Base-by-base conservation (phyloP, 179 eudicot species). In the Beta lomatogona region DNA sequence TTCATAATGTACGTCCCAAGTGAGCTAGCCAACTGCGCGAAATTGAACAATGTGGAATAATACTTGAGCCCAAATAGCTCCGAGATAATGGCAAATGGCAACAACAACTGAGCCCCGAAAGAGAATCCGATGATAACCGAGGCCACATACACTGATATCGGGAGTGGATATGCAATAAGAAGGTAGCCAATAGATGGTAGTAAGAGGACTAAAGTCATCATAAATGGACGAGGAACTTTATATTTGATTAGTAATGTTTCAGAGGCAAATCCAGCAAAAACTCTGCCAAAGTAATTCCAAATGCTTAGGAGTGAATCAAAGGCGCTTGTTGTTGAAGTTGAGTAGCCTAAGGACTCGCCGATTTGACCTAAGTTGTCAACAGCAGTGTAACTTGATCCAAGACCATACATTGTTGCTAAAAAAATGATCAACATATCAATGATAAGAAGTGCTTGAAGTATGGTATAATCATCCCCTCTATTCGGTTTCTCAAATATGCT, bases 351-450 rank as follows among this genome's bases (percentile, higher is more conserved):
- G 5, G 93, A 90, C 18, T 90, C 93, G 4, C 93, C 95, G 9
- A 92, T 92, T 73, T 92, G 93, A 14, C 95, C 95, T 79, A 92
- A 60, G 73, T 92, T 92, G 64, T 92, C 95, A 9, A 90, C 89
- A 0, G 95, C 91, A 0, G 91, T 90, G 45, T 89, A 67, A 75
- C 92, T 90, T 22, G 90, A 86, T 2, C 95, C 95, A 12, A 92
- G 80, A 6, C 95, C 93, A 77, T 88, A 88, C 60, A 90, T 83
- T 45, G 93, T 89, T 3, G 92, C 86, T 13, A 92, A 15, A 60
- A 88, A 89, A 10, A 92, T 57, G 71, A 90, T 85, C 19, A 88
- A 69, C 92, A 92, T 92, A 70, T 92, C 95, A 0, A 81, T 61
- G 75, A 92, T 92, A 9, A 92, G 70, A 53, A 92, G 77, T n/a